Evolutionary conservation across 2,329 filamentous ascomycete species (phyloP).

Genomic region (Fusarium luffae): DNA sequence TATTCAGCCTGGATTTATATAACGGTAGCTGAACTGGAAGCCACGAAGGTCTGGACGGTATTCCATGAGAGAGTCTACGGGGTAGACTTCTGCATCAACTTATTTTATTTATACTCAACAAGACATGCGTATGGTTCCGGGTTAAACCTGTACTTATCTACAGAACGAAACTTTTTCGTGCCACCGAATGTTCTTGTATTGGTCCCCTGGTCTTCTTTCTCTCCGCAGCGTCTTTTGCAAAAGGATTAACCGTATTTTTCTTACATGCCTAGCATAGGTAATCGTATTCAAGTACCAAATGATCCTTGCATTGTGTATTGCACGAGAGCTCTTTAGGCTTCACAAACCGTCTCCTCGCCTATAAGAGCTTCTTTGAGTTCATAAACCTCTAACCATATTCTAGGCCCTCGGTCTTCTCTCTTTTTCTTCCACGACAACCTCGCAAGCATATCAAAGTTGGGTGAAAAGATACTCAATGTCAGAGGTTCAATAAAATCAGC

Average conservation of each 20-base stretch:
- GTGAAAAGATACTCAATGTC: not conserved
- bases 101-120: not conserved
- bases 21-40: too few relatives aligned
- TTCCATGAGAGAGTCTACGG: not conserved
- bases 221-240: too few relatives aligned
- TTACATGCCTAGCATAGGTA: too few relatives aligned
- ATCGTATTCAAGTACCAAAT: too few relatives aligned
- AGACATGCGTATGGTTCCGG: not conserved
- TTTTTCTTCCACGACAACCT: not conserved
- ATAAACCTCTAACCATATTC: not conserved
- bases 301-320: too few relatives aligned
- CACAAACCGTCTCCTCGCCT: not conserved
- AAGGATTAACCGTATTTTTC: too few relatives aligned
- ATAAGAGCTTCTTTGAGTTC: not conserved
- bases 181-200: not conserved
- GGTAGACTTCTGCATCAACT: accelerated
- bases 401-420: not conserved
- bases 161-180: not conserved
- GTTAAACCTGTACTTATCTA: not conserved
- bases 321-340: too few relatives aligned
- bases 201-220: too few relatives aligned
- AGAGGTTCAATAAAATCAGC: not conserved
- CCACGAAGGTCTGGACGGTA: too few relatives aligned
- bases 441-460: not conserved
- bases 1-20: too few relatives aligned